Conservation (phyloP, 1,284 basidiomycete species). For the Boletellus deceptivus region DNA sequence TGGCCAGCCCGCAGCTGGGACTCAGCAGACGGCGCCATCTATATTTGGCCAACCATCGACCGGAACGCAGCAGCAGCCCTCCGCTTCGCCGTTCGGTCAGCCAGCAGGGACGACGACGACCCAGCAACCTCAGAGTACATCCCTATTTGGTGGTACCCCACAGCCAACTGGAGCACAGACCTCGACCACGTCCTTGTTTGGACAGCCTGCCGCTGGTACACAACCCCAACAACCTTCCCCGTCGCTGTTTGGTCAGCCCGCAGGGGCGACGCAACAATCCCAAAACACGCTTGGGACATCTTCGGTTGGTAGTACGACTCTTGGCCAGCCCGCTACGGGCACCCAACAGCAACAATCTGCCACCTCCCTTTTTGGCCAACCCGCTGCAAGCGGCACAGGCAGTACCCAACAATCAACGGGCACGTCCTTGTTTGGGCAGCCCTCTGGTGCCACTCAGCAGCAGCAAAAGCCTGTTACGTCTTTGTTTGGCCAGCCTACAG, state of each 20-base stretch:
- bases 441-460: constrained; percentile 26
- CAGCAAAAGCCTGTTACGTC: constrained; percentile 19
- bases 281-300: constrained; percentile 23
- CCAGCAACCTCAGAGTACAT: constrained; percentile 32
- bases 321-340: constrained; percentile 28
- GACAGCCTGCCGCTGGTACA: constrained; percentile 14
- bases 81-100: constrained; percentile 26
- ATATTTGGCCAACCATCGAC: constrained; percentile 37
- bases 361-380: constrained; percentile 37
- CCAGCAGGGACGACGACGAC: constrained; percentile 21
- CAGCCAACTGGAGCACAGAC: constrained; percentile 16
- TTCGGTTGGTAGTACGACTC: constrained; percentile 29
- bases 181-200: constrained; percentile 30
- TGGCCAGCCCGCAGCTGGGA: constrained; percentile 22
- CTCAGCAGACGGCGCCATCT: constrained; percentile 24
- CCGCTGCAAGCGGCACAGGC: constrained; percentile 12
- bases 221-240: constrained; percentile 4
- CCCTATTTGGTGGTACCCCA: constrained; percentile 23
- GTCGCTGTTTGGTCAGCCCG: constrained; percentile 24
- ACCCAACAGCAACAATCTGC: constrained; percentile 24
- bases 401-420: constrained; percentile 20
- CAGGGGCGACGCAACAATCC: constrained; percentile 17
- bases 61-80: constrained; percentile 23
- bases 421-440: constrained; percentile 27
- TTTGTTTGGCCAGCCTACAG: constrained; percentile 27